Evolutionary conservation across 768 basidiomycete species (phyloP).

Genomic region (Leccinellum rugosiceps): DNA sequence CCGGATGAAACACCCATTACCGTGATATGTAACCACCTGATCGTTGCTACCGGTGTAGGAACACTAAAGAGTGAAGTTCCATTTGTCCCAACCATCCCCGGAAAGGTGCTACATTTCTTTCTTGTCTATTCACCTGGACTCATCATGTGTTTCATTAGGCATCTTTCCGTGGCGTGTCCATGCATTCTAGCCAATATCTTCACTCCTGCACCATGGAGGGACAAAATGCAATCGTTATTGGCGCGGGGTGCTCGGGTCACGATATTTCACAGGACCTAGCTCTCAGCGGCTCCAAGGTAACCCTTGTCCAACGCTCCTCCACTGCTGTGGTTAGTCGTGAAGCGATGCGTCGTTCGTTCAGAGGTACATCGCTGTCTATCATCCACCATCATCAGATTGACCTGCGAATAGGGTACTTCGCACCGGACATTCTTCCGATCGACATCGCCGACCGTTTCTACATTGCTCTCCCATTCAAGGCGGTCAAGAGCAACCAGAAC

Average conservation of each 20-base stretch:
- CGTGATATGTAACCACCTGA: background rate
- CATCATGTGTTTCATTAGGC: background rate
- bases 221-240: constrained; percentile 5
- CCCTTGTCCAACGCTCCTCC: constrained; percentile 9
- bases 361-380: background rate
- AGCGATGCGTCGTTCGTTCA: constrained; percentile 2
- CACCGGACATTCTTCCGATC: constrained; percentile 4
- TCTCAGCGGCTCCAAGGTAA: background rate
- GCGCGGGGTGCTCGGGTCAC: constrained; percentile 12
- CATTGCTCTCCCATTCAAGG: constrained; percentile 3
- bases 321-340: constrained; percentile 7
- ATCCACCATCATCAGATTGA: background rate
- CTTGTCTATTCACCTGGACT: background rate
- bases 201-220: background rate
- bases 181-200: background rate
- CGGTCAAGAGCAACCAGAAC: background rate
- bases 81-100: background rate
- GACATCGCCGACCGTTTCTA: constrained; percentile 11
- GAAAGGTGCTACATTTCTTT: background rate
- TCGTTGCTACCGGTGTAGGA: background rate
- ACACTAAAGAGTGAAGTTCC: background rate
- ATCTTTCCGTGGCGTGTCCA: background rate
- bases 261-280: constrained; percentile 12
- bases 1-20: background rate
- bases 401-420: constrained; percentile 1